A percentile compares a stretch with the other conserved stretches of the same genome.
phyloP scores from a whole-genome alignment of 2,329 filamentous ascomycete genomes.

The Xylariomycetidae sp. region DNA sequence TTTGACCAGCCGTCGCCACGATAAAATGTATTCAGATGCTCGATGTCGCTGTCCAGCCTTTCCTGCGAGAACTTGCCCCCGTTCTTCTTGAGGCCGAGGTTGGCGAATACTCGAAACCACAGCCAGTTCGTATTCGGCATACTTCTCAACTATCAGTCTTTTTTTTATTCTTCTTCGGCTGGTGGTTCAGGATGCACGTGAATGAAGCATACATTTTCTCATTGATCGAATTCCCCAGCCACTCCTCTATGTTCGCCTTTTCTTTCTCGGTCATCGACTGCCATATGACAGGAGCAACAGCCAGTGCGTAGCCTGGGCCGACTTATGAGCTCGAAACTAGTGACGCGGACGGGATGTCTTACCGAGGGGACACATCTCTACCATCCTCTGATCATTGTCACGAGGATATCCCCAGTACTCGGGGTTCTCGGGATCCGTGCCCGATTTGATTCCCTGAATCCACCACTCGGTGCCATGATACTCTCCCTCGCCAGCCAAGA shows the following conservation, averaged over 20 bases:
- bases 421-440: slow-evolving; percentile 62
- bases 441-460: slow-evolving; percentile 65
- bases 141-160: no score
- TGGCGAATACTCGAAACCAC: slow-evolving; percentile 83
- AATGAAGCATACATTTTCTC: slow-evolving; percentile 57
- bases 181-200: neutral
- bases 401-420: slow-evolving; percentile 76
- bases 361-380: slow-evolving; percentile 76
- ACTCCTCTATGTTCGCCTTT: slow-evolving; percentile 62
- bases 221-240: slow-evolving; percentile 72
- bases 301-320: slow-evolving; percentile 60
- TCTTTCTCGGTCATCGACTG: slow-evolving; percentile 58
- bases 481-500: slow-evolving; percentile 63
- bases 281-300: slow-evolving; percentile 65
- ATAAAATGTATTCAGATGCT: slow-evolving; percentile 76
- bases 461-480: slow-evolving; percentile 62
- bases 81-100: slow-evolving; percentile 71
- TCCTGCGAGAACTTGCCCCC: slow-evolving; percentile 66
- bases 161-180: no score
- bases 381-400: slow-evolving; percentile 78
- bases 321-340: neutral
- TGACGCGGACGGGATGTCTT: slow-evolving; percentile 8
- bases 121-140: slow-evolving; percentile 69
- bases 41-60: slow-evolving; percentile 68
- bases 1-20: slow-evolving; percentile 80